These are phyloP conservation scores for Chlamydomonas sp. DNA, from an alignment of 139 green algal genomes.

Conservation along the genomic window DNA sequence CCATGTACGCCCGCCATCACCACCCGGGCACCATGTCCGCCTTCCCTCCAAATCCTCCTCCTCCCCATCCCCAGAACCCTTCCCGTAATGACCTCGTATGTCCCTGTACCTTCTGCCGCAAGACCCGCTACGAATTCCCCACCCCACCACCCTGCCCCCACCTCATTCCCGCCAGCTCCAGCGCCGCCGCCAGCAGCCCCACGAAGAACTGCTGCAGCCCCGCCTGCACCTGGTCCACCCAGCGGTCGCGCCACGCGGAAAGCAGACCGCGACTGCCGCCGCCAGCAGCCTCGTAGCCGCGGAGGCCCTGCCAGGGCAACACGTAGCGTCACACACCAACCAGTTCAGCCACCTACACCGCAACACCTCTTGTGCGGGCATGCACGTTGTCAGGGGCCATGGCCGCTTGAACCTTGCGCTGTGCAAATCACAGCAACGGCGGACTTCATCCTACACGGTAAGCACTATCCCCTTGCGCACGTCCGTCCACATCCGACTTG, in stretches of 20 bases:
- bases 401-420: too few relatives aligned
- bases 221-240: constrained; percentile 73
- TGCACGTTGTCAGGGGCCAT: too few relatives aligned
- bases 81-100: too few relatives aligned
- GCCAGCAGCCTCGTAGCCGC: constrained; percentile 62
- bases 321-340: background rate
- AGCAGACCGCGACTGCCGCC: constrained; percentile 52
- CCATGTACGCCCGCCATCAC: too few relatives aligned
- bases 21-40: too few relatives aligned
- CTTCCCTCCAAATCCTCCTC: too few relatives aligned
- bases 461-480: background rate
- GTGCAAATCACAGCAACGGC: background rate
- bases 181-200: constrained; percentile 28
- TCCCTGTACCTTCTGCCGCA: too few relatives aligned
- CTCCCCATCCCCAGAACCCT: too few relatives aligned
- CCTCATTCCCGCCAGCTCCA: constrained; percentile 36
- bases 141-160: background rate
- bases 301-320: constrained; percentile 50
- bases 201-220: constrained; percentile 75
- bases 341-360: background rate
- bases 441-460: background rate
- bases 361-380: background rate
- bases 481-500: background rate
- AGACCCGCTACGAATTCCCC: too few relatives aligned
- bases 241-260: constrained; percentile 62